Base-by-base conservation (phyloP, 768 basidiomycete genomes). In the Hemileccinum impolitum region DNA sequence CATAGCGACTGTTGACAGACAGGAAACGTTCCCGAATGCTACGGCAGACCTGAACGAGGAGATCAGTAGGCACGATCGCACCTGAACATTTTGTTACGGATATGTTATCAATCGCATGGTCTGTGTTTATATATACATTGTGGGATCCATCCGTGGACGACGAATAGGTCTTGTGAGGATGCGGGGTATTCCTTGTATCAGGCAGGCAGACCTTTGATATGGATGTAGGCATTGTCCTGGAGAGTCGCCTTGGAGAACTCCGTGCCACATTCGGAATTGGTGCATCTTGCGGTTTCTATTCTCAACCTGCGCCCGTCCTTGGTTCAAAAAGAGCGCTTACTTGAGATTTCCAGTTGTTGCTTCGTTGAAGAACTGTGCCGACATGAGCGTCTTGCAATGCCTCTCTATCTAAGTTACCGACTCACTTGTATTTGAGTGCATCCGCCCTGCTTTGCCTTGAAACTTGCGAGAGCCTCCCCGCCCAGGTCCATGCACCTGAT, bases 1-100 rank as follows among this genome's bases (percentile, higher is more conserved):
- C 21, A 79, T 90, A 57, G 81, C 82, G 5, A 73, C 70, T 34
- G 67, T 87, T 52, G 79, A 84, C 59, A 75, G 66, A 43, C 59
- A 68, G 46, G 82, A 85, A 57, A 67, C 69, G 12, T 90, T 91
- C 63, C 67, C 72, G 43, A 73, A 82, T 21, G 85, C 77, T 25
- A 93, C 90, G 4, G 71, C 75, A 26, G 78, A 77, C 47, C 65
- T 91, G 47, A 91, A 92, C 65, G 65, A 76, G 37, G 87, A 89
- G 66, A 78, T 79, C 39, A 50, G 68, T 59, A 60, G 71, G 67
- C 58, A 70, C 18, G 55, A 56, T 48, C 50, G 30, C 44, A 52
- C 57, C 35, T 67, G 52, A 57, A 54, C 52, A 40, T 48, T 39
- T 5, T 42, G 54, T 55, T 39, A 55, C 39, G 39, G 45, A 36